Base-by-base conservation (phyloP, 345 rosid species). In the Syzygium aromaticum region DNA sequence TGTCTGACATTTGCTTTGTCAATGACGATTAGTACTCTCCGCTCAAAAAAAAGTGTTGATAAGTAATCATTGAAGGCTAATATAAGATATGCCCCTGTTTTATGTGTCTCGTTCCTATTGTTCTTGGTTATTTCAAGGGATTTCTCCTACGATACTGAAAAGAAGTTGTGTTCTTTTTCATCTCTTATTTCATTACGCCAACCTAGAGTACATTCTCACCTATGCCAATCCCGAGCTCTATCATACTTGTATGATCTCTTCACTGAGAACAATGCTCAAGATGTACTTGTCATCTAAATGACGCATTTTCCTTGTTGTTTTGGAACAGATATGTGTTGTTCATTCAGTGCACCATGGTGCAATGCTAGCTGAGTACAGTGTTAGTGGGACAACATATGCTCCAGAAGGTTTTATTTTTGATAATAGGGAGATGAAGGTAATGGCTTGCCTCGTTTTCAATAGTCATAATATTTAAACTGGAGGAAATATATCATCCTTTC, bases 321-420 rank as follows among this genome's bases (percentile, higher is more conserved):
- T 77, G 86, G 63, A 87, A 88, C 93, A 98, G 99, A 92, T 98
- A 90, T 98, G 98, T 88, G 97, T 94, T 86, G 92, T 95, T 91
- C 94, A 95, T 83, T 96, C 99, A 86, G 87, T 91, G 87, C 93
- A 95, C 82, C 92, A 88, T 89, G 95, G 96, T 90, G 96, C 95
- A 80, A 10, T 89, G 89, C 87, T 95, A 85, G 89, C 90, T 90
- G 99, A 96, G 91, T 98, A 91, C 91, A 91, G 88, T 92, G 96
- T 96, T 86, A 92, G 96, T 85, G 99, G 99, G 89, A 96, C 99
- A 89, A 95, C 98, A 52, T 98, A 95, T 93, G 97, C 99, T 86
- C 99, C 99, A 87, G 99, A 98, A 90, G 99, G 99, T 87, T 88
- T 92, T 82, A 93, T 98, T 86, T 94, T 90, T 90, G 98, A 94